Evolutionary conservation across 2,329 filamentous ascomycete species (phyloP), one percentile per base, ranked within the genome.

Genomic region (Neofusicoccum parvum): DNA sequence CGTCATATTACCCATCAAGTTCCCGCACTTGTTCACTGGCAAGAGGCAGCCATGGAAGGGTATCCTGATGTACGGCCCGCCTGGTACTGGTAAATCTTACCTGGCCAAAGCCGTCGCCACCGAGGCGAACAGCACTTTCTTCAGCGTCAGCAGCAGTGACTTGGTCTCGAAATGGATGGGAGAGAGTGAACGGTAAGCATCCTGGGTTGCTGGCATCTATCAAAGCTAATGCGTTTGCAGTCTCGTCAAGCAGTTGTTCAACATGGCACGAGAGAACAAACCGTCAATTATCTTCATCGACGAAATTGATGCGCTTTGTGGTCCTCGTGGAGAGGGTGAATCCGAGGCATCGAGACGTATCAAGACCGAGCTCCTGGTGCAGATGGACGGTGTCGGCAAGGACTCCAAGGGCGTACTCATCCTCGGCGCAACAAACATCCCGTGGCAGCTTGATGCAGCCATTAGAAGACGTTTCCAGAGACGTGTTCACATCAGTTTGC

Each of bases 121-220:
- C 17, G 95, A 99, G 80, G 95, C 95, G 66, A 98, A 99, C 80
- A 97, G 94, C 80, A 98, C 95, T 3, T 99, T 99, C 78, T 99
- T 99, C 86, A 97, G 93, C 75, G 94, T 99, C 70, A 96, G 92
- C 80, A 96, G 92, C 84, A 96, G 92, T 75, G 95, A 99, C 77
- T 79, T 99, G 79, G 95, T 99, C 67, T 97, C 92, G 78, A 99
- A 99, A 78, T 99, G 95, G 95, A 99, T 99, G 95, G 95, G 95
- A 82, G 95, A 99, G 80, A 96, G 92, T 84, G 95, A 99, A 87
- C 88, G 93, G 92, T 96, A 82, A 56, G 84, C 72, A 32, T n/a
- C 65, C n/a, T 23, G 27, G 17, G 5, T 9, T 1, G 6, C 9
- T 15, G 36, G 48, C 48, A 14, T 32, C 23, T 66, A 34, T 49